Evolutionary conservation across 179 eudicot species (phyloP).

Genomic region (Nepenthes alata): DNA sequence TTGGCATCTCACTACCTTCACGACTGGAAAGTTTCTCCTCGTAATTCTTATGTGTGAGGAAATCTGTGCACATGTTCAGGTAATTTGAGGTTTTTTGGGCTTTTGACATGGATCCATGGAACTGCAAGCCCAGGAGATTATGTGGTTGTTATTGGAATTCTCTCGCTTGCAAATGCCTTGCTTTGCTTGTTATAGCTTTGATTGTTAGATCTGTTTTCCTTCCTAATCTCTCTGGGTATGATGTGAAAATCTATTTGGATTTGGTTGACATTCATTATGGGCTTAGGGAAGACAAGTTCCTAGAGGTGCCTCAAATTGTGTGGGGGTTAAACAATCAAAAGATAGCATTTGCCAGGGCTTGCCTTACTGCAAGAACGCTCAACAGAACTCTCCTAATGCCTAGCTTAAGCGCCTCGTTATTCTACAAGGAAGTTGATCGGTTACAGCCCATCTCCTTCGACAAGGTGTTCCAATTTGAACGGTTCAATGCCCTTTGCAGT

Average conservation of each 20-base stretch:
- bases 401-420: slow-evolving; percentile 78
- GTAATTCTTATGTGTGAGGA: no score
- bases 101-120: slow-evolving; percentile 21
- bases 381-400: slow-evolving; percentile 86
- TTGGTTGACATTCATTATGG: slow-evolving; percentile 6
- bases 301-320: slow-evolving; percentile 86
- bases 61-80: no score
- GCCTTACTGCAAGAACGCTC: slow-evolving; percentile 72
- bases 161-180: slow-evolving; percentile 40
- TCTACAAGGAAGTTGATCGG: slow-evolving; percentile 78
- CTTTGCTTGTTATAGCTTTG: slow-evolving; percentile 29
- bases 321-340: slow-evolving; percentile 98
- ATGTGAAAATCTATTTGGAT: slow-evolving; percentile 11
- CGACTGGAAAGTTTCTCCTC: no score
- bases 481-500: slow-evolving; percentile 54
- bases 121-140: slow-evolving; percentile 30
- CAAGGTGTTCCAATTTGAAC: slow-evolving; percentile 53
- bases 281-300: slow-evolving; percentile 30
- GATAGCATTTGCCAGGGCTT: slow-evolving; percentile 88
- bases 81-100: no score
- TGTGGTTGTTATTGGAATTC: slow-evolving; percentile 28
- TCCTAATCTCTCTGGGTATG: slow-evolving; percentile 18
- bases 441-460: slow-evolving; percentile 64
- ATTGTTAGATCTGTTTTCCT: slow-evolving; percentile 34
- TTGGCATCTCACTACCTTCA: no score